Percentiles rank a stretch among this genome's conserved stretches.
These are phyloP conservation scores for Cicer judaicum DNA, from an alignment of 306 rosid genomes.

Conservation along the genomic window DNA sequence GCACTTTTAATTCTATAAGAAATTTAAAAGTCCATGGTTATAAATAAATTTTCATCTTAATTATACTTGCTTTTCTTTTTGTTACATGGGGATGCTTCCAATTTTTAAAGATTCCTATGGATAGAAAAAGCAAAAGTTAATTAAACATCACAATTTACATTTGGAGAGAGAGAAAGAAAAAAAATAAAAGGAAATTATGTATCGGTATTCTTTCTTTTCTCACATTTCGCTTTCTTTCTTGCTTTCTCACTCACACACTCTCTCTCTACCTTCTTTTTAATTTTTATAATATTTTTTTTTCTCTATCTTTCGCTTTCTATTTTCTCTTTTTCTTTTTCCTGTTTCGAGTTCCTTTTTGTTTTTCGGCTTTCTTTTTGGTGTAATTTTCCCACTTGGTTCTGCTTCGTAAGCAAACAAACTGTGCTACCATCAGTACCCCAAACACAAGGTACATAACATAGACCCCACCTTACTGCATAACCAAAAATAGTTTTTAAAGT, in stretches of 20 bases:
- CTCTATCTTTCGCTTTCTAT: conserved; percentile 52
- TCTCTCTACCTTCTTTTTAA: conserved; percentile 35
- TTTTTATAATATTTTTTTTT: conserved; percentile 23
- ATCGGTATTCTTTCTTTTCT: conserved; percentile 41
- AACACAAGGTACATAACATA: conserved; percentile 30
- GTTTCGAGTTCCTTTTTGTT: conserved; percentile 69
- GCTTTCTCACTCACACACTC: background rate
- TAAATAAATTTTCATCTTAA: background rate
- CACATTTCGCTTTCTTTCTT: conserved; percentile 53
- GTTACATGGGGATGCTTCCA: conserved; percentile 51
- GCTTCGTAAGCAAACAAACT: conserved; percentile 40
- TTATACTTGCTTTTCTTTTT: conserved; percentile 4
- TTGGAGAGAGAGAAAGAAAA: conserved; percentile 24
- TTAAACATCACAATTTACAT: conserved; percentile 57
- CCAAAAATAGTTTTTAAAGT: conserved; percentile 35
- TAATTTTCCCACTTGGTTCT: conserved; percentile 46
- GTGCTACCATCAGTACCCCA: conserved; percentile 40
- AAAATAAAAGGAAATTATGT: background rate
- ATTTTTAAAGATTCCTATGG: conserved; percentile 73
- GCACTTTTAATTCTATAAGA: background rate
- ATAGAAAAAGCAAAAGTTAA: conserved; percentile 64
- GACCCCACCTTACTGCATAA: conserved; percentile 41
- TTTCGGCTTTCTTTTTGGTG: conserved; percentile 59
- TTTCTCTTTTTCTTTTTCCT: conserved; percentile 67
- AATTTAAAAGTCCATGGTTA: background rate